Percentiles rank a stretch among this genome's conserved stretches.
phyloP scores from a whole-genome alignment of 345 rosid genomes.

The Ricinus communis region DNA sequence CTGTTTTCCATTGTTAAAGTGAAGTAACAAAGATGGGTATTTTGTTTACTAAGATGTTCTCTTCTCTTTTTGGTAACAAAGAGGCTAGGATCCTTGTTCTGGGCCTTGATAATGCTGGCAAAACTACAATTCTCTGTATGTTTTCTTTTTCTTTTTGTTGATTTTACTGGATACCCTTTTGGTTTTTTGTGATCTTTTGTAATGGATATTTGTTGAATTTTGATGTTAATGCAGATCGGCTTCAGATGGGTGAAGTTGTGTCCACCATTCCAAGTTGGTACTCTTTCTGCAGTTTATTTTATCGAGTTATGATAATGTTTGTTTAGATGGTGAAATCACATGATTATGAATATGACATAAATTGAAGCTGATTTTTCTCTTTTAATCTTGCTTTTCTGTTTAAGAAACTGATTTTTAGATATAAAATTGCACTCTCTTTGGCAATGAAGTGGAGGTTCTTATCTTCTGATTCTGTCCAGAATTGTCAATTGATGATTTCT shows the following conservation, averaged over 20 bases:
- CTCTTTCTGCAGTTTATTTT: slow-evolving; percentile 1
- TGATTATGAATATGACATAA: neutral
- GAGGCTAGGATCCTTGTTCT: slow-evolving; percentile 34
- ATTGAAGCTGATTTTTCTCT: neutral
- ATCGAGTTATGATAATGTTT: neutral
- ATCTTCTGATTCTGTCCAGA: slow-evolving; percentile 3
- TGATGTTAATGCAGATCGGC: slow-evolving; percentile 47
- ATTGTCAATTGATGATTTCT: slow-evolving; percentile 8
- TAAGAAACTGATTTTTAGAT: neutral
- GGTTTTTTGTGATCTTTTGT: neutral
- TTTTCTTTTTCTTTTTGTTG: neutral
- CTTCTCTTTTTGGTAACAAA: slow-evolving; percentile 26
- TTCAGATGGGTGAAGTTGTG: slow-evolving; percentile 99
- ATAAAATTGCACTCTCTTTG: neutral
- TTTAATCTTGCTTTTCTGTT: neutral
- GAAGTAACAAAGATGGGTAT: slow-evolving; percentile 18
- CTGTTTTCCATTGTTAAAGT: neutral
- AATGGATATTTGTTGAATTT: slow-evolving; percentile 8
- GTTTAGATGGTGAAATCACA: neutral
- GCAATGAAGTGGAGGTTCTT: neutral
- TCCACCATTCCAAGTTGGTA: slow-evolving; percentile 92
- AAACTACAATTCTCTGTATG: slow-evolving; percentile 33
- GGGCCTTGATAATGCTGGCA: slow-evolving; percentile 32
- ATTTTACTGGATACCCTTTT: neutral
- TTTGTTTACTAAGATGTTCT: slow-evolving; percentile 26